Evolutionary conservation across 331 rosid species (phyloP), one percentile per base, ranked within the genome.

Genomic region (Prunus yedoensis): DNA sequence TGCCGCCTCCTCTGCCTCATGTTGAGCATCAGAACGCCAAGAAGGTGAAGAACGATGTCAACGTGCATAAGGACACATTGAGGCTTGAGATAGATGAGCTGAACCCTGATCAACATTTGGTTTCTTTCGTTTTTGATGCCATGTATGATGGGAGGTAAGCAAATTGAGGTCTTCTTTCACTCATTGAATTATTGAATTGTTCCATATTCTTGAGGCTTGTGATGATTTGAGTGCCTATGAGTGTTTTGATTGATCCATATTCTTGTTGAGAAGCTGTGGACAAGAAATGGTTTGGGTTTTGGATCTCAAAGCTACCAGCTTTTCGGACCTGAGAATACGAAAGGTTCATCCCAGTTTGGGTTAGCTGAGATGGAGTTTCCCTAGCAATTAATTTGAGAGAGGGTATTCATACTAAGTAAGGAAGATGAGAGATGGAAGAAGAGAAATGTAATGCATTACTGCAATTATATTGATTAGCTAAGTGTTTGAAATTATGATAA

Each of bases 101-200:
- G 12, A 82, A 90, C 67, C 94, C 96, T 35, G 94, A 90, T 88
- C 91, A 85, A 0, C 87, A 85, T 64, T 85, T 94, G 71, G 79
- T 90, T 27, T 90, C 98, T 4, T 91, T 94, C 71, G 91, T 90
- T 77, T 94, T 94, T 11, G 97, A 94, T 71, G 98, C 97, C 50
- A 23, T 90, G 32, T 89, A 75, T 75, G 96, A 87, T 86, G 97
- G 97, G 38, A 88, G 97, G 98, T 91, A 60, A 75, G 59, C 59
- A 32, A 8, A 47, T 73, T 20, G 18, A 10, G 7, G 18, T 41
- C 25, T 27, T 59, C n/a, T 5, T 4, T 21, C 56, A 1, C 76
- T 51, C 14, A 15, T 30, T 28, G 28, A 1, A 3, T 59, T 68
- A 8, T 27, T 53, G 59, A 74, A 61, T 74, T 46, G 70, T 14